Evolutionary conservation across 805 yeast species (phyloP), one percentile per base, ranked within the genome.

Genomic region (Huiozyma naganishii): DNA sequence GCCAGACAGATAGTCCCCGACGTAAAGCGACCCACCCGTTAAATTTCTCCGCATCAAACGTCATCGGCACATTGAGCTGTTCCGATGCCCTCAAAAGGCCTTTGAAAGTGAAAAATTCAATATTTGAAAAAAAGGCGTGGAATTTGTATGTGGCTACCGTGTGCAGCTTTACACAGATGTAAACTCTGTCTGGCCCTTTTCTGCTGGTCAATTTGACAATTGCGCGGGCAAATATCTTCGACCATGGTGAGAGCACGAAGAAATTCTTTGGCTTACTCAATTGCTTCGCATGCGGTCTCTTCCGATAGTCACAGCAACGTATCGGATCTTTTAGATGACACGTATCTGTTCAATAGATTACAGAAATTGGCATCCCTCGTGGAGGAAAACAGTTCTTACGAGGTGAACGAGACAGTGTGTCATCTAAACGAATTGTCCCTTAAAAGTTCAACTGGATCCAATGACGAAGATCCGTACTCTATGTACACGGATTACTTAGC

Each of bases 241-340:
- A 34, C 2, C 12, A 34, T 34, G 37, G 8, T 17, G 17, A 35
- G 30, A 3, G 63, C 79, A 47, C 67, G 70, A 6, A 67, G 80
- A 43, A 72, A 74, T 46, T 80, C 88, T 2, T 72, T 79, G 47
- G 86, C 80, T 1, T 77, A 77, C 41, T 62, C 67, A 29, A 78
- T 80, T 39, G 87, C 87, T 0, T 59, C 70, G 37, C 74, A 72
- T 32, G 47, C 45, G 41, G 48, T 58, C 41, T 41, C 51, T n/a
- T 27, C 49, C 6, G 47, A 53, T 9, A 42, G 50, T 13, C 47
- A 42, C 40, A 9, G 32, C 49, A 8, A 47, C 5, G 34, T 42
- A 3, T 29, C 59, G 17, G 55, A 36, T 36, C 55, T 68, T 3
- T 52, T 52, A 30, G 61, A 60, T 33, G 61, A 58, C 8, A 38